phyloP scores from a whole-genome alignment of 176 grass and related monocot species.

The Triticum timopheevii region DNA sequence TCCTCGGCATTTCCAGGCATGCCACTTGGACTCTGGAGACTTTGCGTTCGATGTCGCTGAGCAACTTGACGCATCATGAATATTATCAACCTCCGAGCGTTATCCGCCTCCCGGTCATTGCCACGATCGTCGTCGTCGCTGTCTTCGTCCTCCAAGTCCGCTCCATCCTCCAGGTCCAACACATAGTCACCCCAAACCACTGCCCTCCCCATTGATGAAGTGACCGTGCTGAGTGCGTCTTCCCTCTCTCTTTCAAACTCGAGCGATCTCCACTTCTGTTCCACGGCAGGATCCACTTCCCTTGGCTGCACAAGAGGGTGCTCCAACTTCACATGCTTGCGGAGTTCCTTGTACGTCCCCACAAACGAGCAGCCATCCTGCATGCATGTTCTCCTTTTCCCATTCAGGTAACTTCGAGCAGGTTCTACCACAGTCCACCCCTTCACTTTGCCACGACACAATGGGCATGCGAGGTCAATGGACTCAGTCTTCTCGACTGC shows the following conservation, averaged over 20 bases:
- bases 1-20: constrained; percentile 38
- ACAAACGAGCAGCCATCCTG: constrained; percentile 86
- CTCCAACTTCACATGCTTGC: constrained; percentile 79
- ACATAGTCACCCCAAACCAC: constrained; percentile 92
- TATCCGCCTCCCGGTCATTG: constrained; percentile 41
- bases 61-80: constrained; percentile 85
- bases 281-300: constrained; percentile 73
- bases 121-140: constrained; percentile 44
- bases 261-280: constrained; percentile 88
- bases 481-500: constrained; percentile 52
- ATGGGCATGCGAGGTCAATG: constrained; percentile 73
- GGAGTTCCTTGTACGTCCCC: constrained; percentile 87
- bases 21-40: constrained; percentile 43
- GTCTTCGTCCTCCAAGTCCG: constrained; percentile 58
- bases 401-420: constrained; percentile 81
- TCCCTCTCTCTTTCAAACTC: constrained; percentile 89
- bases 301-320: constrained; percentile 80
- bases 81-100: constrained; percentile 62
- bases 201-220: constrained; percentile 75
- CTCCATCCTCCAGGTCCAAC: constrained; percentile 52
- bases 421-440: constrained; percentile 93
- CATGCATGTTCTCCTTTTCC: constrained; percentile 87
- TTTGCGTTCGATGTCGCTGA: constrained; percentile 58
- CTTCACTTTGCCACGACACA: constrained; percentile 95
- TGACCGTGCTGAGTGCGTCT: constrained; percentile 88